Evolutionary conservation across 129 eudicot species (phyloP), one percentile per base, ranked within the genome.

Genomic region (Flaveria ramosissima): DNA sequence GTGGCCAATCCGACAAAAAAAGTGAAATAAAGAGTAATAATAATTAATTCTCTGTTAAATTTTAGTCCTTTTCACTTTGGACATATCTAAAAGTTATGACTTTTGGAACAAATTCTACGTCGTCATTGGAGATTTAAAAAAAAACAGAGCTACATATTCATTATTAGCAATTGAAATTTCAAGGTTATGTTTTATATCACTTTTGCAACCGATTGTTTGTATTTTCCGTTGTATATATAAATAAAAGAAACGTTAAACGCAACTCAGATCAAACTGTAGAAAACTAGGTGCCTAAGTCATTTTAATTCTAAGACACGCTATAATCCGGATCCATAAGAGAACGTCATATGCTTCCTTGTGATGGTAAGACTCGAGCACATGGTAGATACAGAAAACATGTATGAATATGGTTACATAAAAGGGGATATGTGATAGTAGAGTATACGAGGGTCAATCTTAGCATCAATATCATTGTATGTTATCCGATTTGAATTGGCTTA

Each of bases 91-190:
- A 68, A 11, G 7, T 19, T 21, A 20, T 11, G 19, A 68, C 56
- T 42, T 45, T 45, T 20, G n/a, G 16, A 67, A 67, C 71, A 67
- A 59, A 23, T 21, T 21, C 42, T 41, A 20, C 2, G 1, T 36
- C 21, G 59, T 3, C 24, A n/a, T 65, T 17, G 52, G 47, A n/a
- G 16, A 17, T 66, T 41, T 41, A 13, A 1, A 0, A 23, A 27
- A 71, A 32, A 56, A 15, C 24, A 73, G 43, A 16, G 51, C 9
- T 20, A 56, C 19, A 39, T 6, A 13, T 24, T 74, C 63, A 75
- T 62, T 48, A 63, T 46, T 75, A 64, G 15, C 80, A 32, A 12
- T 65, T 48, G 52, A 48, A 12, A 36, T 53, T 53, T n/a, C 60
- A 53, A 7, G 21, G 7, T 17, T 53, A n/a, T 7, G 23, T 36